Conservation (phyloP, 2,329 filamentous ascomycete genomes). For the Lasiodiplodia sp. region DNA sequence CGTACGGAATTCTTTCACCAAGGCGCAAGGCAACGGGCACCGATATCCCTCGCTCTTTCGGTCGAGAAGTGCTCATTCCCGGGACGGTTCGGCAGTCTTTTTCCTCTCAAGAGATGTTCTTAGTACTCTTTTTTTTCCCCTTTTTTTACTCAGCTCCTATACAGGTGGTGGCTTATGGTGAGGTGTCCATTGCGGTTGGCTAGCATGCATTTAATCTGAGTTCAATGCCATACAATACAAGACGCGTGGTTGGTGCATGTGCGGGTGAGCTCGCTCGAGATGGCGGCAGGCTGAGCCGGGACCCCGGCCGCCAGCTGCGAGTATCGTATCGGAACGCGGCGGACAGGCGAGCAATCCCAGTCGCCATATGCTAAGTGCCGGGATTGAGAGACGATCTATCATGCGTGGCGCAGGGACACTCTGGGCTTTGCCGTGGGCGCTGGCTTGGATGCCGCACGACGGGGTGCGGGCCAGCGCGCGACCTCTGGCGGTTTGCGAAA, state of each 20-base stretch:
- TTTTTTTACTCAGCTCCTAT: slow-evolving; percentile 28
- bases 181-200: slow-evolving; percentile 28
- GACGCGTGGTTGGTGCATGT: background rate
- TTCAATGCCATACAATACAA: slow-evolving; percentile 25
- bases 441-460: slow-evolving; percentile 15
- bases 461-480: slow-evolving; percentile 17
- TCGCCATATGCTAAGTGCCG: slow-evolving; percentile 13
- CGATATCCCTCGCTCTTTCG: slow-evolving; percentile 29
- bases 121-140: slow-evolving; percentile 21
- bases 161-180: slow-evolving; percentile 30
- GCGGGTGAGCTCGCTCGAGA: background rate
- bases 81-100: slow-evolving; percentile 29
- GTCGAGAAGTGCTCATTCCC: slow-evolving; percentile 28
- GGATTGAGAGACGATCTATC: slow-evolving; percentile 16
- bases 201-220: slow-evolving; percentile 30
- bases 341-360: slow-evolving; percentile 17
- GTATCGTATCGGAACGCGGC: slow-evolving; percentile 14
- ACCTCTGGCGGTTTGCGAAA: background rate
- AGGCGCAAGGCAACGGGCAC: slow-evolving; percentile 28
- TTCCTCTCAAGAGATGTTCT: slow-evolving; percentile 29
- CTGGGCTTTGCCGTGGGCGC: slow-evolving; percentile 1
- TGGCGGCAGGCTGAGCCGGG: slow-evolving; percentile 4
- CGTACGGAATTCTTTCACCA: slow-evolving; percentile 26
- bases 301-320: slow-evolving; percentile 11
- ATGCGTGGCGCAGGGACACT: slow-evolving; percentile 20